These are phyloP conservation scores for Pseudohalonectria lignicola DNA, from an alignment of 2,329 filamentous ascomycete genomes.

Conservation along the genomic window DNA sequence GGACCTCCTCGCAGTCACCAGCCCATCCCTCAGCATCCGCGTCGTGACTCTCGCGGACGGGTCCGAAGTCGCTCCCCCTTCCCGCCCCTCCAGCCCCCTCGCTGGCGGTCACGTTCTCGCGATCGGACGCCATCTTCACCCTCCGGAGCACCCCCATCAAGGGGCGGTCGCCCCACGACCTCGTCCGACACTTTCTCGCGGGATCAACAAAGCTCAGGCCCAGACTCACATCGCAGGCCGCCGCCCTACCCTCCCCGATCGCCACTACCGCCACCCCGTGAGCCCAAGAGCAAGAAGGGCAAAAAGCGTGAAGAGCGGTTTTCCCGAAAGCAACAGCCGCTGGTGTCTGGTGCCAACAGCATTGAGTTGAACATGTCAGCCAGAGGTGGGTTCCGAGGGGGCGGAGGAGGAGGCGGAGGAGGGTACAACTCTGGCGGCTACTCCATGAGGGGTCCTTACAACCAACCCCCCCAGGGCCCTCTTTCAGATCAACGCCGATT, in stretches of 20 bases:
- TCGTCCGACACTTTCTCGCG: conserved; percentile 12
- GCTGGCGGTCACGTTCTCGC: conserved; percentile 12
- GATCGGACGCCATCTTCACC: conserved; percentile 8
- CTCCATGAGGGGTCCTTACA: conserved; percentile 22
- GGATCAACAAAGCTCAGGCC: conserved; percentile 9
- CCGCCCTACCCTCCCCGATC: conserved; percentile 1
- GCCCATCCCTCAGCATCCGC: conserved; percentile 7
- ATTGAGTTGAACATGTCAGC: conserved; percentile 38
- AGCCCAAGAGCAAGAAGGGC: conserved; percentile 15
- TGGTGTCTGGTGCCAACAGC: conserved; percentile 35
- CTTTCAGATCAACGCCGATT: conserved; percentile 23
- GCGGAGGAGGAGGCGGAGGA: conserved; percentile 29
- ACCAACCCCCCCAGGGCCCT: conserved; percentile 5
- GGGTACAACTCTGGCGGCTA: conserved; percentile 23
- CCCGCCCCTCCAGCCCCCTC: conserved; percentile 3
- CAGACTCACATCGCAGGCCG: conserved; percentile 4
- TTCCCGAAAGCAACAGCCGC: conserved; percentile 18
- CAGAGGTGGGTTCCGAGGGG: conserved; percentile 29
- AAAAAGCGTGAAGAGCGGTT: conserved; percentile 28
- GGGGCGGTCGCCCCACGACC: conserved; percentile 10
- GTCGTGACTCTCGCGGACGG: conserved; percentile 10
- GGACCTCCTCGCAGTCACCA: conserved; percentile 6
- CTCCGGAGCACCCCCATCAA: no score
- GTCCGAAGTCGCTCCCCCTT: conserved; percentile 6
- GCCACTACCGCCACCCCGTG: conserved; percentile 4